Conservation (phyloP, 2,329 filamentous ascomycete genomes). For the Westerdykella aurantiaca region DNA sequence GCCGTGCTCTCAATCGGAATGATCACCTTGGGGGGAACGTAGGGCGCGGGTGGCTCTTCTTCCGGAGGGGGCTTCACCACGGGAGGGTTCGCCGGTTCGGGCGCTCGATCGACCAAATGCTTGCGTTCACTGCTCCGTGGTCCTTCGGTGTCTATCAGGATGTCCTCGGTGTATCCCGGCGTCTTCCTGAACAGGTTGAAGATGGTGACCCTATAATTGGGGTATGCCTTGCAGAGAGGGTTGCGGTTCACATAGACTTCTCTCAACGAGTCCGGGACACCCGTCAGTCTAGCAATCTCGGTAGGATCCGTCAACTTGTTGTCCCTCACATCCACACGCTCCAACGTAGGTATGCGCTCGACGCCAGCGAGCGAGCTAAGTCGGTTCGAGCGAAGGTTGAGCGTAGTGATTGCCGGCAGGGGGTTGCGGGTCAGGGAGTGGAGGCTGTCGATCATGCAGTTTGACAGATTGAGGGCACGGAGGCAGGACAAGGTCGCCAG, state of each 20-base stretch:
- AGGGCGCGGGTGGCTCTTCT: slow-evolving; percentile 51
- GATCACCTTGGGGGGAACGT: slow-evolving; percentile 53
- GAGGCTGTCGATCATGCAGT: slow-evolving; percentile 95
- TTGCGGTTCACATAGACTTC: slow-evolving; percentile 93
- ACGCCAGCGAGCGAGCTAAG: slow-evolving; percentile 82
- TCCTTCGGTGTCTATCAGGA: slow-evolving; percentile 77
- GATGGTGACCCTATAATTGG: slow-evolving; percentile 78
- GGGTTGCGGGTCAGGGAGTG: slow-evolving; percentile 81
- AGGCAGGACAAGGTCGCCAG: slow-evolving; percentile 78
- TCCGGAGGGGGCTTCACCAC: slow-evolving; percentile 65
- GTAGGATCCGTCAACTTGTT: slow-evolving; percentile 87
- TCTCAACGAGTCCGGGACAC: slow-evolving; percentile 74
- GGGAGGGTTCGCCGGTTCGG: slow-evolving; percentile 68
- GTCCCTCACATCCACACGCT: slow-evolving; percentile 84
- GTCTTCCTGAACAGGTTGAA: slow-evolving; percentile 94
- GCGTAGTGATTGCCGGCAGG: slow-evolving; percentile 83
- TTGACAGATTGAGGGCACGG: slow-evolving; percentile 86
- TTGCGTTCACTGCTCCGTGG: slow-evolving; percentile 83
- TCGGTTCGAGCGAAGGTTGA: slow-evolving; percentile 86
- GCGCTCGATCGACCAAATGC: slow-evolving; percentile 73
- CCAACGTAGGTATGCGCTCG: slow-evolving; percentile 80
- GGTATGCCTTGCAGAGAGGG: slow-evolving; percentile 81
- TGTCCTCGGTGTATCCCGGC: slow-evolving; percentile 84
- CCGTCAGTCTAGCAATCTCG: slow-evolving; percentile 82
- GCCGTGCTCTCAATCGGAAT: slow-evolving; percentile 20